phyloP scores from a whole-genome alignment of 495 filamentous ascomycete species.

The Tuber borchii region DNA sequence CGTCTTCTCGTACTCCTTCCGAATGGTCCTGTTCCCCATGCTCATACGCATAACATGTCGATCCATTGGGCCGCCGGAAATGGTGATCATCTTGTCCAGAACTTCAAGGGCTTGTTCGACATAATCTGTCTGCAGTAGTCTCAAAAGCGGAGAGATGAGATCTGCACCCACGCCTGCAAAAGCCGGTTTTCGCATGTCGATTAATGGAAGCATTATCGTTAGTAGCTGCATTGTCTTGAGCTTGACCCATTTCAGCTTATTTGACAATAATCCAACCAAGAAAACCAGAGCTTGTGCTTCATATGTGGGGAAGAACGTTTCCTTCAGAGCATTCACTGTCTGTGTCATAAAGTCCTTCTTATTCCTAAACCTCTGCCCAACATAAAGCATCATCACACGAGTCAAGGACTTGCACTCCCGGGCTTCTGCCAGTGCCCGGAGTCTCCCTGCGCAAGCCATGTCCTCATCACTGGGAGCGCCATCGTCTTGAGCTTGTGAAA shows the following conservation, averaged over 20 bases:
- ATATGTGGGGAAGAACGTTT: slow-evolving; percentile 71
- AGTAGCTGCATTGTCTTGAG: slow-evolving; percentile 85
- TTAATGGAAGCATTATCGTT: slow-evolving; percentile 74
- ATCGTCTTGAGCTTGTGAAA: slow-evolving; percentile 72
- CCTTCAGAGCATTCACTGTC: slow-evolving; percentile 66
- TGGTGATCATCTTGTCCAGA: slow-evolving; percentile 87
- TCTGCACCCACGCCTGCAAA: slow-evolving; percentile 89
- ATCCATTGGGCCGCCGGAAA: slow-evolving; percentile 88
- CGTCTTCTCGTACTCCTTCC: slow-evolving; percentile 89
- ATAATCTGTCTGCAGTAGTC: slow-evolving; percentile 85
- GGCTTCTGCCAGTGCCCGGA: slow-evolving; percentile 65
- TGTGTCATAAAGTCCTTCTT: slow-evolving; percentile 71
- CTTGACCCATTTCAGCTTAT: slow-evolving; percentile 80
- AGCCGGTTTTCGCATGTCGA: slow-evolving; percentile 88
- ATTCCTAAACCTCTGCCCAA: slow-evolving; percentile 59
- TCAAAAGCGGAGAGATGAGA: slow-evolving; percentile 84
- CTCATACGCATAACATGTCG: slow-evolving; percentile 85
- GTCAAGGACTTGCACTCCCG: slow-evolving; percentile 56
- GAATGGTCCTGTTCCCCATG: slow-evolving; percentile 75
- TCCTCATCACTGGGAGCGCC: slow-evolving; percentile 51
- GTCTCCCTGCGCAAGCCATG: slow-evolving; percentile 57
- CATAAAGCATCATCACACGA: slow-evolving; percentile 61
- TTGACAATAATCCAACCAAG: slow-evolving; percentile 85
- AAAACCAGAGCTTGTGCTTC: slow-evolving; percentile 82
- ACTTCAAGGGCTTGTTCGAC: slow-evolving; percentile 86